Conservation (phyloP, 2,329 filamentous ascomycete species). For the Helotiales sp. region DNA sequence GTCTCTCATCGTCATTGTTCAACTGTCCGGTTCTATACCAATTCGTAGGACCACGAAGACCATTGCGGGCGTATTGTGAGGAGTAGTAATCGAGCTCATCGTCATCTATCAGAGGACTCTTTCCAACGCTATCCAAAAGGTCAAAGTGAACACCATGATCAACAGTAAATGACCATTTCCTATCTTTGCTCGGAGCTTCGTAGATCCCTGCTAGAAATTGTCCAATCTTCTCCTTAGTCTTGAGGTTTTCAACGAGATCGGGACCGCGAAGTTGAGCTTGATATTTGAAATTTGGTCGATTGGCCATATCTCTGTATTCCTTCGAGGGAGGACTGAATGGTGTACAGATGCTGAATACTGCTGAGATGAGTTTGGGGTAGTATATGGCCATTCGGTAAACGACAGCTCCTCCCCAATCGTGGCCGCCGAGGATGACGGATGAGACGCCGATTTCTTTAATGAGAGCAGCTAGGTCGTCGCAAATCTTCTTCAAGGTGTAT, state of each 20-base stretch:
- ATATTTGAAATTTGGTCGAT: conserved; percentile 73
- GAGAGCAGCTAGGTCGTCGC: conserved; percentile 74
- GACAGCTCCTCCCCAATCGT: conserved; percentile 82
- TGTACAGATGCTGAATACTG: conserved; percentile 79
- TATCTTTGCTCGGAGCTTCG: conserved; percentile 60
- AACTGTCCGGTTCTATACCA: conserved; percentile 79
- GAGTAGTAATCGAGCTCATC: conserved; percentile 79
- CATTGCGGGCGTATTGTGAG: conserved; percentile 67
- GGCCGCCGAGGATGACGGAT: conserved; percentile 79
- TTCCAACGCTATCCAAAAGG: conserved; percentile 56
- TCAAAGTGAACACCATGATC: conserved; percentile 64
- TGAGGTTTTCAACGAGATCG: conserved; percentile 59
- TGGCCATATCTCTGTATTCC: conserved; percentile 52
- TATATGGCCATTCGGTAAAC: conserved; percentile 74
- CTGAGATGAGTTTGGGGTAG: conserved; percentile 70
- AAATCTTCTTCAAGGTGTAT: conserved; percentile 72
- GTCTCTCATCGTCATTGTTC: conserved; percentile 75
- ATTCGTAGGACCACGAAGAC: conserved; percentile 77
- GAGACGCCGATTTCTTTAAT: conserved; percentile 49
- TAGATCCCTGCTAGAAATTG: conserved; percentile 72
- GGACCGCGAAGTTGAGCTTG: conserved; percentile 77
- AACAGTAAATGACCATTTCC: conserved; percentile 58
- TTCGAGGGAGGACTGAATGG: conserved; percentile 62
- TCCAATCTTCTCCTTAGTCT: conserved; percentile 61
- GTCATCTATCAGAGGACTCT: conserved; percentile 58